phyloP scores from a whole-genome alignment of 495 filamentous ascomycete species.

The Trichoderma virens region DNA sequence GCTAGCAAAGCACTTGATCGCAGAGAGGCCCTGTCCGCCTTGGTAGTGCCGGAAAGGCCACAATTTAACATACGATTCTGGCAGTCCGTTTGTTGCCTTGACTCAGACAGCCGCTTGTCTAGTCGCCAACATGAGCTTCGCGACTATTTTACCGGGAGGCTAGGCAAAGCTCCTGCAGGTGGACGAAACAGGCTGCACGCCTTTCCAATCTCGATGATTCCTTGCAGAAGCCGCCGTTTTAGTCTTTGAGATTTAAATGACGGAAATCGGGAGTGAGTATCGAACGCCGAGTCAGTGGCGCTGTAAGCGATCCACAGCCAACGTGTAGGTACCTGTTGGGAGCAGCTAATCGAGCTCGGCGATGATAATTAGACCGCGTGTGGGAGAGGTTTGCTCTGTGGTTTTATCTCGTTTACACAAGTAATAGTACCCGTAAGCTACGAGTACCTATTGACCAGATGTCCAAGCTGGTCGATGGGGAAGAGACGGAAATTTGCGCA shows the following conservation, averaged over 20 bases:
- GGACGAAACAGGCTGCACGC: not conserved
- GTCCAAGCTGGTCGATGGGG: no score
- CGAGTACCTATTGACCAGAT: no score
- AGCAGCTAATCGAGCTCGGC: no score
- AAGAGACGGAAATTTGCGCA: no score
- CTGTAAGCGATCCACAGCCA: not conserved
- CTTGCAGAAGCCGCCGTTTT: not conserved
- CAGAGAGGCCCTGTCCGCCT: no score
- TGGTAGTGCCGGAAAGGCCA: not conserved
- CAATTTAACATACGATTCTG: not conserved
- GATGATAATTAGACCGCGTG: no score
- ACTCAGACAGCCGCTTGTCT: not conserved
- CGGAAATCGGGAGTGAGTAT: not conserved
- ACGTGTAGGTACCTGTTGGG: no score
- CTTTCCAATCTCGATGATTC: not conserved
- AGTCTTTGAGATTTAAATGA: not conserved
- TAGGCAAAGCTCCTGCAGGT: not conserved
- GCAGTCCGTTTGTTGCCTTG: not conserved
- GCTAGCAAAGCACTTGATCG: not conserved
- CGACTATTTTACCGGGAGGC: not conserved
- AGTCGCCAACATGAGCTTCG: not conserved
- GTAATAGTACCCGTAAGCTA: no score
- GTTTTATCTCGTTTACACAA: no score
- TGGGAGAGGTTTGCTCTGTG: no score
- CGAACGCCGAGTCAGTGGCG: conserved; percentile 6